Evolutionary conservation across 2,329 filamentous ascomycete species (phyloP).

Genomic region (Salinomyces thailandicus): DNA sequence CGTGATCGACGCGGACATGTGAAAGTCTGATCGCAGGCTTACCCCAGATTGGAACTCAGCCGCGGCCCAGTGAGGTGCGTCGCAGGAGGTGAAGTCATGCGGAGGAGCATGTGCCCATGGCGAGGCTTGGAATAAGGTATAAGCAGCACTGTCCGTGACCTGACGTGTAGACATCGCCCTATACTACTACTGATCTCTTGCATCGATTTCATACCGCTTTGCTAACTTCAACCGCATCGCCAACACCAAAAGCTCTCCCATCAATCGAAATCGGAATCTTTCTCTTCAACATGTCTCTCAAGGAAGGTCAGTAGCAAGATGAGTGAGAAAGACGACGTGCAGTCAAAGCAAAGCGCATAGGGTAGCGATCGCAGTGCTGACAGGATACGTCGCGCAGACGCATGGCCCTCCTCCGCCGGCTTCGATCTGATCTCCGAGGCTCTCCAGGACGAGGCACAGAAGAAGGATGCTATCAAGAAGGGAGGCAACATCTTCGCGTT

Average conservation of each 20-base stretch:
- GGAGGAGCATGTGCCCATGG: neutral
- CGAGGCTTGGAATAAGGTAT: neutral
- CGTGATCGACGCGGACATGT: too few relatives aligned
- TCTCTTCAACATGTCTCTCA: slow-evolving; percentile 57
- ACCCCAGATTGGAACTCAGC: neutral
- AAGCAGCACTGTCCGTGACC: too few relatives aligned
- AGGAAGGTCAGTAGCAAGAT: slow-evolving; percentile 63
- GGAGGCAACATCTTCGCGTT: slow-evolving; percentile 84
- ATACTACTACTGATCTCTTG: too few relatives aligned
- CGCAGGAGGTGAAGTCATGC: neutral
- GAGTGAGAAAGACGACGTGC: too few relatives aligned
- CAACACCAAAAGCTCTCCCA: too few relatives aligned
- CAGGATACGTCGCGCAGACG: too few relatives aligned
- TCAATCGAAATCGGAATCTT: too few relatives aligned
- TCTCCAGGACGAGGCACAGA: slow-evolving; percentile 59
- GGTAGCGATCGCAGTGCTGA: neutral
- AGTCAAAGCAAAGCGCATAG: too few relatives aligned
- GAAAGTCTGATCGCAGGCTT: neutral
- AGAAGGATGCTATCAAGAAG: slow-evolving; percentile 81
- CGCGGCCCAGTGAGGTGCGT: too few relatives aligned
- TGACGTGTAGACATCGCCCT: too few relatives aligned
- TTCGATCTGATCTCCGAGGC: slow-evolving; percentile 78
- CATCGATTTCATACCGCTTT: too few relatives aligned
- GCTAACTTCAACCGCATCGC: too few relatives aligned
- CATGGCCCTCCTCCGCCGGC: slow-evolving; percentile 79